Evolutionary conservation across 2,329 filamentous ascomycete genomes (phyloP), one percentile per base, ranked within the genome.

Genomic region (Myriosclerotinia duriaeana): DNA sequence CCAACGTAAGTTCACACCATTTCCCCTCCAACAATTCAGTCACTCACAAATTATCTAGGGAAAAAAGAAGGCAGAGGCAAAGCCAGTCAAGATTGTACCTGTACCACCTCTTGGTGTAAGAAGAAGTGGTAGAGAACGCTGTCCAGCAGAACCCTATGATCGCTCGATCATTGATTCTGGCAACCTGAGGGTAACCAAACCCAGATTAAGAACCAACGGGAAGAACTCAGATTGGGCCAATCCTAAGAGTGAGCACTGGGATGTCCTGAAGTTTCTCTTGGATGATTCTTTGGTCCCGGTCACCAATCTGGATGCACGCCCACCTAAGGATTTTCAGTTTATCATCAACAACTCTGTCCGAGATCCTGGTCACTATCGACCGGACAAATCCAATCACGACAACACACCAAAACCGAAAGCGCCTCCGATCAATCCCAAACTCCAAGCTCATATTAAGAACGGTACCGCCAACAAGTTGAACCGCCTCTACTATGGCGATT

Each of bases 401-500:
- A 17, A 34, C 34, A 26, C 15, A 22, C 15, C 53, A n/a, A 58
- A 22, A 26, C 20, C 55, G 5, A 38, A 44, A 67, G 30, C 36
- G 14, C 36, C 26, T 17, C 34, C 20, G n/a, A 59, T 56, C 40
- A 73, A 75, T 58, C 74, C 74, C 14, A 73, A 68, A 36, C 61
- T 74, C 15, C 54, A 48, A 20, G 46, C 60, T 20, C 72, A 72
- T 36, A 67, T 66, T 11, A 71, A 69, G 48, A 74, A 69, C 17
- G 70, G 71, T 14, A 74, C 71, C 5, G 70, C 53, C 34, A 74
- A 67, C 40, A 40, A 17, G 14, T 11, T 17, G 11, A 11, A 36
- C 7, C 46, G 44, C 11, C 64, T 42, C 3, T 50, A 50, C 36
- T 74, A 74, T 65, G 73, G 71, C 40, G 44, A 66, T 17, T 68